These are phyloP conservation scores for Pichia cactophila DNA, from an alignment of 1,139 yeast species.

Conservation along the genomic window DNA sequence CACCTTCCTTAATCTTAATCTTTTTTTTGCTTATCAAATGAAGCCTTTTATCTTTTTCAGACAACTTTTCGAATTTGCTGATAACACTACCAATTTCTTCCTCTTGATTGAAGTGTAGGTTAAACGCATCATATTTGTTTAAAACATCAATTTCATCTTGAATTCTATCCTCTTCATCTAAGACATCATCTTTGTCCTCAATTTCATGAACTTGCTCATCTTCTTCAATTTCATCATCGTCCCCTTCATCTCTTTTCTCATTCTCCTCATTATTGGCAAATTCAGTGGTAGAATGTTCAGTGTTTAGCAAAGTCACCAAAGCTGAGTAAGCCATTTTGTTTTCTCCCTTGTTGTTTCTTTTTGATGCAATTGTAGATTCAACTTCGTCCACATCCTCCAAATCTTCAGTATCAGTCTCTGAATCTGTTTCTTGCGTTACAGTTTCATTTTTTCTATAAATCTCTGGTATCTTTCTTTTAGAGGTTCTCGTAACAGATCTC, in stretches of 20 bases:
- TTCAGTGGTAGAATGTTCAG: constrained; percentile 36
- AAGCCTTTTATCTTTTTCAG: constrained; percentile 3
- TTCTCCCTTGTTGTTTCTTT: constrained; percentile 28
- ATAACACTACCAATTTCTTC: constrained; percentile 30
- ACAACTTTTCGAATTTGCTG: constrained; percentile 27
- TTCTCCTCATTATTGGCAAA: constrained; percentile 24
- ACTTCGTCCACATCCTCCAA: constrained; percentile 17
- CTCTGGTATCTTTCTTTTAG: constrained; percentile 15
- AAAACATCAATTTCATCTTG: constrained; percentile 24
- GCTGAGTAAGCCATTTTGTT: constrained; percentile 60
- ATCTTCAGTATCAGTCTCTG: constrained; percentile 11
- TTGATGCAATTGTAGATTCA: constrained; percentile 11
- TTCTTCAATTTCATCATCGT: constrained; percentile 32
- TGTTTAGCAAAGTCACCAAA: constrained; percentile 56
- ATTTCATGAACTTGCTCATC: constrained; percentile 32
- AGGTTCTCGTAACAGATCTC: constrained; percentile 51
- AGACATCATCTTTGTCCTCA: constrained; percentile 26
- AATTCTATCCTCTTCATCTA: constrained; percentile 30
- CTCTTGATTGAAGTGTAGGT: constrained; percentile 61
- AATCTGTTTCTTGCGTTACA: constrained; percentile 16
- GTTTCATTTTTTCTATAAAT: constrained; percentile 16
- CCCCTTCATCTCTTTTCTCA: constrained; percentile 26
- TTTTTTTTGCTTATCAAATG: constrained; percentile 7
- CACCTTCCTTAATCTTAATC: constrained; percentile 5
- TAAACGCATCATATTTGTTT: constrained; percentile 56